Base-by-base conservation (phyloP, 2,329 filamentous ascomycete genomes). In the Colletotrichum liaoningense region DNA sequence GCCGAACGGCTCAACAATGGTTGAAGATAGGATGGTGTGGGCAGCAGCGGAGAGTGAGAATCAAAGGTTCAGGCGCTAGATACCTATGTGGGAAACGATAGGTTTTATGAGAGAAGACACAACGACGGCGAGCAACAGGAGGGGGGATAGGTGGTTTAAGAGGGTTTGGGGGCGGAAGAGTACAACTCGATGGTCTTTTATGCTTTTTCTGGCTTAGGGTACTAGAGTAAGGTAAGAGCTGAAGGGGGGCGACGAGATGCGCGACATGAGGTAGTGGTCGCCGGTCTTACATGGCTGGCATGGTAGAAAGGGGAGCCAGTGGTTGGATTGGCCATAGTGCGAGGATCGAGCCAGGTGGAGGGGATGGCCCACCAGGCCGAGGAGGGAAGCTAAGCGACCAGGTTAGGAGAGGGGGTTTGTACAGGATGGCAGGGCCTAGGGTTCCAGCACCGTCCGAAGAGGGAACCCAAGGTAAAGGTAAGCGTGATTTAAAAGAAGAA, bases 161-260 rank as follows among this genome's bases (percentile, higher is more conserved):
- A 63, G 57, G n/a, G 3, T 7, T 54, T 35, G 56, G 64, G 38
- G 38, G 63, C 28, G 42, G 54, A 26, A 33, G 42, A 33, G 65
- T 69, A 54, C 69, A 42, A 59, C 24, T 35, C 16, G 38, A 58
- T 58, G 64, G 55, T 33, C 54, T 33, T 72, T 72, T 64, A 72
- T 72, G 69, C 54, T 64, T 69, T 64, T 59, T 55, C 66, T 55
- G 26, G 58, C 33, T 63, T 69, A 69, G 69, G 66, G 69, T 54
- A 63, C 16, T 63, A 42, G 28, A 16, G 55, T 35, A 42, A 56
- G 22, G 55, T 52, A 19, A 30, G 28, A 6, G 33, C 16, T 52
- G 62, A 28, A 12, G 22, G 35, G 69, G 59, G 52, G 49, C 35
- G 64, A 58, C 52, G 26, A 59, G 69, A 58, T 72, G 26, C 58